Evolutionary conservation across 2,329 filamentous ascomycete genomes (phyloP).

Genomic region (Clonostachys rhizophaga): DNA sequence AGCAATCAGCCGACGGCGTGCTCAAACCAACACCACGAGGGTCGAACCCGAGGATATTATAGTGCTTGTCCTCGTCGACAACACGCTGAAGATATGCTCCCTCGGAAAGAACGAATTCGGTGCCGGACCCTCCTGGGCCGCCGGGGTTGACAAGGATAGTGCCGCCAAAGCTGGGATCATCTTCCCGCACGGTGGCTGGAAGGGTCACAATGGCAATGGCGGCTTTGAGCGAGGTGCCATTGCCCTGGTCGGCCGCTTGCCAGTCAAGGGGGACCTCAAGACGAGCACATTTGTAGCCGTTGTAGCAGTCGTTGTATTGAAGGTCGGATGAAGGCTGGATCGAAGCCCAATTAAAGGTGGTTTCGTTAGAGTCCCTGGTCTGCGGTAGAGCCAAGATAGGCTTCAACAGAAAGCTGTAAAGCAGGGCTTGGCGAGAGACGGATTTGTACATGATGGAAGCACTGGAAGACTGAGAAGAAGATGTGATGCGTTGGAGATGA

Average conservation of each 20-base stretch:
- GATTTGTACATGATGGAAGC: too few species aligned
- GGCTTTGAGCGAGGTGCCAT: conserved; percentile 12
- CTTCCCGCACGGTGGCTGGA: conserved; percentile 27
- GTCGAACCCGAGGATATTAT: conserved; percentile 37
- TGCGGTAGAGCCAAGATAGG: too few species aligned
- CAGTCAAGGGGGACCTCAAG: conserved; percentile 38
- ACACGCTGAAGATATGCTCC: conserved; percentile 21
- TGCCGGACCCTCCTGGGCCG: conserved; percentile 36
- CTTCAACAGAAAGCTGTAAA: too few species aligned
- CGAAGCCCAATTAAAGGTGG: conserved; percentile 24
- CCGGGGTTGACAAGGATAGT: conserved; percentile 38
- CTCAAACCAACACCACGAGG: conserved; percentile 32
- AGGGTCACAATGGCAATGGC: conserved; percentile 34
- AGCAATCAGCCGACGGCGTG: conserved; percentile 31
- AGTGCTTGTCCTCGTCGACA: conserved; percentile 20
- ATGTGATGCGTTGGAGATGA: too few species aligned
- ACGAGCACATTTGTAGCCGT: conserved; percentile 27
- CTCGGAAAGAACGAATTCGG: conserved; percentile 13
- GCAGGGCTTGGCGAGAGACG: too few species aligned
- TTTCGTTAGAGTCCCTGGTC: too few species aligned
- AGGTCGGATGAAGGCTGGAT: conserved; percentile 26
- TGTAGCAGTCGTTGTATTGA: conserved; percentile 33
- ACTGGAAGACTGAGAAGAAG: too few species aligned
- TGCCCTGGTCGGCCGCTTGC: conserved; percentile 12
- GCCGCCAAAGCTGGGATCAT: conserved; percentile 32